Evolutionary conservation across 2,329 filamentous ascomycete species (phyloP), one percentile per base, ranked within the genome.

Genomic region (Aureobasidium sp.): DNA sequence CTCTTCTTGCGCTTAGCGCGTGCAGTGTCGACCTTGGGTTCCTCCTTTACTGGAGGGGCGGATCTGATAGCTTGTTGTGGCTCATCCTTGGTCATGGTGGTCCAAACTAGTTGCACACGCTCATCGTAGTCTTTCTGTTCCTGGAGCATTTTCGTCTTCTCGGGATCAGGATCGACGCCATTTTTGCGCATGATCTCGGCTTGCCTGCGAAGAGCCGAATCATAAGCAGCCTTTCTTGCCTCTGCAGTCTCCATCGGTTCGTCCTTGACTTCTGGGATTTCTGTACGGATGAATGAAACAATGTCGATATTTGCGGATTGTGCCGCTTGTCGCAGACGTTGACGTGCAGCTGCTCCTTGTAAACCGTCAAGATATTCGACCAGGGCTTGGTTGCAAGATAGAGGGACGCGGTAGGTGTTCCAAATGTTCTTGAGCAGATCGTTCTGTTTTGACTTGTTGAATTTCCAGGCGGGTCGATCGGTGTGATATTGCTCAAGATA

Each of bases 371-470:
- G 80, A 71, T 96, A 97, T 48, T 81, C 77, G 64, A 85, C 80
- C 37, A 96, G 81, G 19, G 82, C 76, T 41, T 79, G 71, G 55
- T 88, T 83, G 69, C 91, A 80, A 55, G 78, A 72, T 14, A 83
- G 71, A 0, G 90, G 88, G 38, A 96, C 79, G 38, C 80, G 79
- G 61, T 83, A 79, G 59, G 82, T 71, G 60, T 87, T 83, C 66
- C 94, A 88, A 40, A 86, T 72, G 72, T 94, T 83, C 68, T 93
- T 91, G 65, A 96, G 80, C 11, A 96, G 75, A 61, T 88, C 81
- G 51, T 84, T 88, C 69, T 96, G 90, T 65, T 89, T 83, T 61
- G 89, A 90, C 73, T 96, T 96, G 74, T 94, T 95, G 75, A 96
- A 97, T 69, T 95, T 96, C 91, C 91, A 97, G 61, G 75, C 76